These are phyloP conservation scores for Blastomyces emzantsi DNA, from an alignment of 2,329 filamentous ascomycete species.

Conservation along the genomic window DNA sequence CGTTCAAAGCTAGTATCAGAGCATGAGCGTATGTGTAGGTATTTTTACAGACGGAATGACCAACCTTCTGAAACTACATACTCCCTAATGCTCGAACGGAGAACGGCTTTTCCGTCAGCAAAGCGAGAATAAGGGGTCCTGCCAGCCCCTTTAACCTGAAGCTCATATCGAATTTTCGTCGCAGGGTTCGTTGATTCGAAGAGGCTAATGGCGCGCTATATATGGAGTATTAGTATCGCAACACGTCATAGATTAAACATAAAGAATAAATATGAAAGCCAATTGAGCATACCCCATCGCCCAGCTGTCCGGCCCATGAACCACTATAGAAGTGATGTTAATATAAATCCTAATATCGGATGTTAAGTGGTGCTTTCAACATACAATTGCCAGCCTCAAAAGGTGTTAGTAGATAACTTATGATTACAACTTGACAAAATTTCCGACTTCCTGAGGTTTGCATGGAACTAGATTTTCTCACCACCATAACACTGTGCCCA, in stretches of 20 bases:
- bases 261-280: not conserved
- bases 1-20: slow-evolving; percentile 51
- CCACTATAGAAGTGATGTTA: slow-evolving; percentile 48
- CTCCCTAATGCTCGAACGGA: slow-evolving; percentile 87
- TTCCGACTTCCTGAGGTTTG: not conserved
- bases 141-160: slow-evolving; percentile 92
- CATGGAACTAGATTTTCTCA: slow-evolving; percentile 12
- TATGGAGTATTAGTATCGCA: slow-evolving; percentile 3
- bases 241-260: not conserved
- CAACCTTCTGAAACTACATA: slow-evolving; percentile 80
- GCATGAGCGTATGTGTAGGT: not conserved
- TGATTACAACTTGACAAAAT: not conserved
- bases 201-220: slow-evolving; percentile 70
- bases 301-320: slow-evolving; percentile 90
- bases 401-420: slow-evolving; percentile 3
- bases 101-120: slow-evolving; percentile 87
- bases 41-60: slow-evolving; percentile 1
- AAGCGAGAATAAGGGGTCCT: slow-evolving; percentile 92
- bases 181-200: slow-evolving; percentile 76
- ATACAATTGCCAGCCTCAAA: slow-evolving; percentile 43
- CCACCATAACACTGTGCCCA: slow-evolving; percentile 99
- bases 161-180: slow-evolving; percentile 68
- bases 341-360: slow-evolving; percentile 7
- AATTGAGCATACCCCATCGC: slow-evolving; percentile 55
- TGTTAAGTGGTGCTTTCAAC: slow-evolving; percentile 14